Evolutionary conservation across 2,329 filamentous ascomycete species (phyloP), one percentile per base, ranked within the genome.

Genomic region (Lasiodiplodia hormozganensis): DNA sequence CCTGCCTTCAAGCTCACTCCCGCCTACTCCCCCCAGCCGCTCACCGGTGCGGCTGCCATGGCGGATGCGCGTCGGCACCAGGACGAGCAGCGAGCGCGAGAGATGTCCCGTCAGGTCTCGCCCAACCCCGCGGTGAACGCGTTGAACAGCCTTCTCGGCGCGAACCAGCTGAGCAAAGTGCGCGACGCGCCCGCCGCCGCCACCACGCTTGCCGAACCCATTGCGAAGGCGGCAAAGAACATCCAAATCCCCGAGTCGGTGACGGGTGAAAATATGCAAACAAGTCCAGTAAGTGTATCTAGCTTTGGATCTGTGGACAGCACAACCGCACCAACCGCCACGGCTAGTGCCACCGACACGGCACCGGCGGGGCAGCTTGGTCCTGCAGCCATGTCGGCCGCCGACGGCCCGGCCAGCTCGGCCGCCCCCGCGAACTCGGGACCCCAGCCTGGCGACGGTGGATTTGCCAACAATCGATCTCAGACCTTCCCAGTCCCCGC

Each of bases 401-500:
- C 75, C 25, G 76, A 78, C 67, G 70, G 70, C 68, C 80, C 79
- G 67, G 79, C 82, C 67, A 79, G 78, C 36, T 49, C 52, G 53
- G 58, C 36, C 52, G 62, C 57, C 52, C 31, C 67, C 21, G 65
- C 51, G 16, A 36, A 60, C 25, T 38, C 62, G 49, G 66, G 65
- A 23, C 40, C 69, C 16, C 68, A 31, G 36, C 76, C 78, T 25
- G 75, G 73, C 53, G 78, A 80, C 31, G 74, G 72, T 52, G 74
- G 72, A 23, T 75, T 77, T 12, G 73, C 68, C 65, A 72, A 79
- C 43, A 86, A 84, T 72, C 88, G 88, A 74, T 83, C 88, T 11
- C 87, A 88, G 72, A 89, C 88, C n/a, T 90, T 89, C 76, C 88
- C 88, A 8, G 86, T 87, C 65, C 87, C 87, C n/a, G 80, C 84